A percentile compares a stretch with the other conserved stretches of the same genome.
phyloP scores from a whole-genome alignment of 768 basidiomycete species.

The Mycena vitilis region DNA sequence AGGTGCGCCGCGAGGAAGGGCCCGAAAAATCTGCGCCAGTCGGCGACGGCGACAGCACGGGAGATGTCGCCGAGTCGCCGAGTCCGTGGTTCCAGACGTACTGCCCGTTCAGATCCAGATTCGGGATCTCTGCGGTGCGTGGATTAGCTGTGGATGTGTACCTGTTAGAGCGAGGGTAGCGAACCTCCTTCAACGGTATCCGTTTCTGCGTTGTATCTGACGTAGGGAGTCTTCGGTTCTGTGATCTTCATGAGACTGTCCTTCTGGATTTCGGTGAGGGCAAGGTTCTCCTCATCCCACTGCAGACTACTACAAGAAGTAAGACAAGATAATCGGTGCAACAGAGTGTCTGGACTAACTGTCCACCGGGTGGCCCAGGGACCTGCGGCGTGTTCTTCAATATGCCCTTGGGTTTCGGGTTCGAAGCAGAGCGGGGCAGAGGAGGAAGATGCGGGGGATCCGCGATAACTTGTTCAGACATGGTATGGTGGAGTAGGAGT shows the following conservation, averaged over 20 bases:
- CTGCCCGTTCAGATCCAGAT: conserved; percentile 69
- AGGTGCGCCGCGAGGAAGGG: conserved; percentile 80
- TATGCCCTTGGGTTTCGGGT: conserved; percentile 87
- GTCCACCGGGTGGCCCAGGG: conserved; percentile 51
- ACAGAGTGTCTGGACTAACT: conserved; percentile 58
- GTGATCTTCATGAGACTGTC: conserved; percentile 99
- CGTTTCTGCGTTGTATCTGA: conserved; percentile 89
- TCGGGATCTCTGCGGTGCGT: conserved; percentile 77
- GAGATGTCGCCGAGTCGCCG: conserved; percentile 46
- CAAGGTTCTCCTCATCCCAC: conserved; percentile 97
- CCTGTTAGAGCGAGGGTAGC: conserved; percentile 29
- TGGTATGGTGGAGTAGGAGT: conserved; percentile 23
- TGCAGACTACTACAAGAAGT: conserved; percentile 69
- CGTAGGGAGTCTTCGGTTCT: conserved; percentile 97
- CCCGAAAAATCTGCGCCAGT: conserved; percentile 71
- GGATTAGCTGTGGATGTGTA: not conserved
- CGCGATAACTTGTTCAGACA: conserved; percentile 47
- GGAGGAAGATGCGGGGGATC: conserved; percentile 61
- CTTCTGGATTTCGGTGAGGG: conserved; percentile 92
- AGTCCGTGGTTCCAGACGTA: conserved; percentile 47
- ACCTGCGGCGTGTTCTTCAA: conserved; percentile 81
- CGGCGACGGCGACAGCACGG: conserved; percentile 61
- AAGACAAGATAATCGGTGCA: conserved; percentile 18
- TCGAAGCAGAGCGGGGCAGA: conserved; percentile 70
- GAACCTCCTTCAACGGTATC: conserved; percentile 87